These are phyloP conservation scores for Nakazawaea anatomiae DNA, from an alignment of 805 yeast genomes.

Conservation along the genomic window DNA sequence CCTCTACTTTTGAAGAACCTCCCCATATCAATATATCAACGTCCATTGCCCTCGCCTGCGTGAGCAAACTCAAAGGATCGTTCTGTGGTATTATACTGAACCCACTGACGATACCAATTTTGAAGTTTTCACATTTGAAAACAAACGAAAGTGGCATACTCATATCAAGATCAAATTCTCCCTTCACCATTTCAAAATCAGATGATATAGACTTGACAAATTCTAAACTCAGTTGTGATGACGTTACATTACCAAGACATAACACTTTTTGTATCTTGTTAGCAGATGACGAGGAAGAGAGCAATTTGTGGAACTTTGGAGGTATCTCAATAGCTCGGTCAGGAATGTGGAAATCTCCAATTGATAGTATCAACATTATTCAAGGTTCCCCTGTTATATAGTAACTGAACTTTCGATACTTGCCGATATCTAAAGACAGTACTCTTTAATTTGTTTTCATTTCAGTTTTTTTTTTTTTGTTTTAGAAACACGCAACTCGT, in stretches of 20 bases:
- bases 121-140: constrained; percentile 62
- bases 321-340: constrained; percentile 68
- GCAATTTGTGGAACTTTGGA: constrained; percentile 60
- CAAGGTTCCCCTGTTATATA: neutral
- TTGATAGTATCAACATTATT: constrained; percentile 65
- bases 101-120: constrained; percentile 83
- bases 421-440: no score
- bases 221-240: constrained; percentile 54
- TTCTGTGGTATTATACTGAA: constrained; percentile 76
- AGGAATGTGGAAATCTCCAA: constrained; percentile 90
- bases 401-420: no score
- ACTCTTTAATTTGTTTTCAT: neutral
- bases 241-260: constrained; percentile 79
- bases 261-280: constrained; percentile 83
- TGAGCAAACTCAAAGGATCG: constrained; percentile 79
- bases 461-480: neutral
- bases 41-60: constrained; percentile 84
- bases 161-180: constrained; percentile 64
- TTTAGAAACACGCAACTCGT: no score
- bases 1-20: constrained; percentile 88
- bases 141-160: constrained; percentile 58
- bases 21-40: constrained; percentile 92
- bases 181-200: constrained; percentile 70
- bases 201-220: constrained; percentile 67
- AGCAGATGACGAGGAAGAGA: constrained; percentile 65